Evolutionary conservation across 2,329 filamentous ascomycete species (phyloP).

Genomic region (Catunica adiposa): DNA sequence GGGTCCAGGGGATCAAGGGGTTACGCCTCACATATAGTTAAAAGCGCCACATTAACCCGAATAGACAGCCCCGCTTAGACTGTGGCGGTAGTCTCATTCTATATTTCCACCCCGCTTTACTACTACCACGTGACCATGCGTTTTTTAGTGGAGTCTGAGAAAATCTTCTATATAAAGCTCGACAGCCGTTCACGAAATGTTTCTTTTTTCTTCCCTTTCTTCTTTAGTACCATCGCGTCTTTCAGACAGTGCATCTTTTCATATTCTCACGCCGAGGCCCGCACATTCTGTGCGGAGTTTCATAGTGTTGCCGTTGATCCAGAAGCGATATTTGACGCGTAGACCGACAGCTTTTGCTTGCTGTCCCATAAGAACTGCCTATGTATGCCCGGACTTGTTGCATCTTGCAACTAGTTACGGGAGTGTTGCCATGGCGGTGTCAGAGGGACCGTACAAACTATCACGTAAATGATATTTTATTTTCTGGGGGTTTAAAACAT

Average conservation of each 20-base stretch:
- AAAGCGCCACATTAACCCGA: not conserved
- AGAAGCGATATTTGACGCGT: conserved; percentile 34
- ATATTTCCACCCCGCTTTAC: not conserved
- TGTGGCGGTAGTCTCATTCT: not conserved
- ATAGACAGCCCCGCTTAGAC: not conserved
- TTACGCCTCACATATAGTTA: not conserved
- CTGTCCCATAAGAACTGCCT: conserved; percentile 42
- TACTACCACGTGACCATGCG: conserved; percentile 3
- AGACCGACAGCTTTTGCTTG: conserved; percentile 16
- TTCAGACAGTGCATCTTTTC: conserved; percentile 76
- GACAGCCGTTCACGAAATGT: conserved; percentile 14
- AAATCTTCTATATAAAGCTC: conserved; percentile 10
- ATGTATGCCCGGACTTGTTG: conserved; percentile 21
- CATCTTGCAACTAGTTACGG: conserved; percentile 19
- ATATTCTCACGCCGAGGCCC: conserved; percentile 36
- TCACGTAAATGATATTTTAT: not conserved
- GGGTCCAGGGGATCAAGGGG: not conserved
- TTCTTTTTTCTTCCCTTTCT: conserved; percentile 22
- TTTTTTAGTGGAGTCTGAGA: conserved; percentile 6
- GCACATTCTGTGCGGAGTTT: conserved; percentile 52
- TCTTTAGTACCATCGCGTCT: conserved; percentile 49
- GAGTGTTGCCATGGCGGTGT: conserved; percentile 22
- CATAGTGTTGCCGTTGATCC: conserved; percentile 45
- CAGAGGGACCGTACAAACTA: conserved; percentile 26
- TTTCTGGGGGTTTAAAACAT: not conserved